Conservation (phyloP, 371 early-diverging fungal genomes). For the Amoeboaphelidium occidentale region DNA sequence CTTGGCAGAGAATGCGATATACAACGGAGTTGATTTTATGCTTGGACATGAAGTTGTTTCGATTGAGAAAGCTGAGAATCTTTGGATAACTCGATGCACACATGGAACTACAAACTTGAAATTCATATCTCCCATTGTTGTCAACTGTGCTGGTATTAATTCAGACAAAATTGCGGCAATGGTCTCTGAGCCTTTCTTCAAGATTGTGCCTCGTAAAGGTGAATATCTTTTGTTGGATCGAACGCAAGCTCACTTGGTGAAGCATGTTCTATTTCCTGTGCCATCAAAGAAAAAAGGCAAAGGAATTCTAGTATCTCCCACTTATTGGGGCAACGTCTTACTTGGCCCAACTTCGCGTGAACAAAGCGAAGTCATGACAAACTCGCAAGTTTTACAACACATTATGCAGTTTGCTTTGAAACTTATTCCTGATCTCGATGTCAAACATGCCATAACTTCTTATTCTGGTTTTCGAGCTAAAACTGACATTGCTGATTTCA, state of each 20-base stretch:
- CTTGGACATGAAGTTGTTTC: conserved; percentile 13
- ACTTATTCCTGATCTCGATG: conserved; percentile 13
- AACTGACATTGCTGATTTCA: conserved; percentile 13
- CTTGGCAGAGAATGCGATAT: conserved; percentile 15
- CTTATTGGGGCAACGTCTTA: conserved; percentile 15
- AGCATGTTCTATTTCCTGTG: conserved; percentile 14
- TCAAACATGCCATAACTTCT: conserved; percentile 12
- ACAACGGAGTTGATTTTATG: conserved; percentile 13
- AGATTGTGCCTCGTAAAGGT: conserved; percentile 14
- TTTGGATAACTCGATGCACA: neutral
- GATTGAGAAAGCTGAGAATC: conserved; percentile 2
- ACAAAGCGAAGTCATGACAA: conserved; percentile 5
- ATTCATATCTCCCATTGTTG: conserved; percentile 6
- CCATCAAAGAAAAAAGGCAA: conserved; percentile 13
- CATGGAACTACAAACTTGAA: too few species aligned
- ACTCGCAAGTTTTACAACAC: conserved; percentile 10
- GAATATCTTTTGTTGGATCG: conserved; percentile 15
- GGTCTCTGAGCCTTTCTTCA: conserved; percentile 14
- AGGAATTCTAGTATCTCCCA: conserved; percentile 17
- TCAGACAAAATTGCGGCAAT: conserved; percentile 12
- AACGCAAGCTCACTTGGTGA: conserved; percentile 9
- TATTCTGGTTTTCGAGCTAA: conserved; percentile 16
- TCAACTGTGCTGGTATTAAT: conserved; percentile 14
- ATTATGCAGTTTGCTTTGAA: conserved; percentile 9
- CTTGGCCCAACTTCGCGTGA: conserved; percentile 17